Evolutionary conservation across 768 basidiomycete genomes (phyloP), one percentile per base, ranked within the genome.

Genomic region (Lactifluus hygrophoroides): DNA sequence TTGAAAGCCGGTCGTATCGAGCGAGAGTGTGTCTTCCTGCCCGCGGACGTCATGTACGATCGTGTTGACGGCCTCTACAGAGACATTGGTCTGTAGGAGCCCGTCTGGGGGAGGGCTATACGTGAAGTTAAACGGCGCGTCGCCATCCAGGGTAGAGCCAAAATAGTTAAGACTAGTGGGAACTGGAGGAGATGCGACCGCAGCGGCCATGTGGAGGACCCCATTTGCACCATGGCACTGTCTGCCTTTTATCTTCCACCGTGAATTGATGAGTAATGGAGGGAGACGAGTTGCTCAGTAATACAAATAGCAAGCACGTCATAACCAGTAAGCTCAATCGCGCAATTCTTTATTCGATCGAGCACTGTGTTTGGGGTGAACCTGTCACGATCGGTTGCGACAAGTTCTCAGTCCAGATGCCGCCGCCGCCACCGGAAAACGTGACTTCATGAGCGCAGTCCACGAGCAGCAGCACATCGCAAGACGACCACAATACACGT

Each of bases 1-100:
- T 61, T 74, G 71, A 66, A 80, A 80, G n/a, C 79, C 78, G n/a
- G 72, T 71, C 50, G 66, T 66, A 53, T 78, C 76, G 40, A 75
- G 68, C 1, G 56, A 58, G 54, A 69, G 68, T 14, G 65, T 63
- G 51, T 64, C 50, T 58, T 71, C 68, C 53, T 66, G 63, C 0
- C 69, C 70, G 28, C 72, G 72, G 11, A 67, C 66, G 51, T 72
- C 70, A 57, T 68, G 68, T 28, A 72, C 56, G 37, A 67, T 54
- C n/a, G 64, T 64, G 19, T 65, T 60, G 48, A 67, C 60, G 32
- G 64, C 54, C 27, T 72, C 70, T 3, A 55, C 27, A 19, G 68
- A 68, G 25, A 75, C 30, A 58, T 76, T 76, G 46, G 62, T 52
- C 58, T 28, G 69, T 57, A 50, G 69, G 50, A 60, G 58, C 35